Conservation (phyloP, 1,284 basidiomycete species). For the Tausonia pullulans region DNA sequence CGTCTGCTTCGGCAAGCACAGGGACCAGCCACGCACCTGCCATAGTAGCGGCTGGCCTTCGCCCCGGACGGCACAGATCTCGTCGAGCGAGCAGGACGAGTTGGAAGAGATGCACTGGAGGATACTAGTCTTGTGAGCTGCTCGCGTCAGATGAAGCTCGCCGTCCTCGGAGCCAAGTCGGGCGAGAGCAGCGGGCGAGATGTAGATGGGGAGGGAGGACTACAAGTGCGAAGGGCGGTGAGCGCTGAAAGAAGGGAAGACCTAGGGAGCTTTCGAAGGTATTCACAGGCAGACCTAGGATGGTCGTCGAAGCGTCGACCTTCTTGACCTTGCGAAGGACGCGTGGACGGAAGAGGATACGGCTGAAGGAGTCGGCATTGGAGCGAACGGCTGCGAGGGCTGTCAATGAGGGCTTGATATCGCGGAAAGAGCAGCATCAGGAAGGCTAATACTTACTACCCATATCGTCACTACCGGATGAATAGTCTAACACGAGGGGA, state of each 20-base stretch:
- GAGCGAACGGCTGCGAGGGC: neutral
- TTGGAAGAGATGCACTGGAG: slow-evolving; percentile 30
- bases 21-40: slow-evolving; percentile 27
- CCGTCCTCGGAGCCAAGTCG: slow-evolving; percentile 40
- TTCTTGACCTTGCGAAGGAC: slow-evolving; percentile 19
- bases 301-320: neutral
- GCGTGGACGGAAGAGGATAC: slow-evolving; percentile 46
- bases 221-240: slow-evolving; percentile 28
- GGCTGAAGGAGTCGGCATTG: slow-evolving; percentile 39
- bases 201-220: slow-evolving; percentile 35
- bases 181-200: slow-evolving; percentile 42
- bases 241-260: slow-evolving; percentile 14
- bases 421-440: neutral
- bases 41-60: slow-evolving; percentile 36
- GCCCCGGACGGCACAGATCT: slow-evolving; percentile 38
- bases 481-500: slow-evolving; percentile 32
- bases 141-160: slow-evolving; percentile 39
- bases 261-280: too few species aligned
- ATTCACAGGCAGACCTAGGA: neutral
- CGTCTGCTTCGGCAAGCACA: too few species aligned
- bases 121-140: slow-evolving; percentile 23
- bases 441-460: slow-evolving; percentile 31
- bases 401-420: neutral
- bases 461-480: slow-evolving; percentile 36
- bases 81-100: slow-evolving; percentile 39